Base-by-base conservation (phyloP, 1,284 basidiomycete species). In the Leccinum fallax region DNA sequence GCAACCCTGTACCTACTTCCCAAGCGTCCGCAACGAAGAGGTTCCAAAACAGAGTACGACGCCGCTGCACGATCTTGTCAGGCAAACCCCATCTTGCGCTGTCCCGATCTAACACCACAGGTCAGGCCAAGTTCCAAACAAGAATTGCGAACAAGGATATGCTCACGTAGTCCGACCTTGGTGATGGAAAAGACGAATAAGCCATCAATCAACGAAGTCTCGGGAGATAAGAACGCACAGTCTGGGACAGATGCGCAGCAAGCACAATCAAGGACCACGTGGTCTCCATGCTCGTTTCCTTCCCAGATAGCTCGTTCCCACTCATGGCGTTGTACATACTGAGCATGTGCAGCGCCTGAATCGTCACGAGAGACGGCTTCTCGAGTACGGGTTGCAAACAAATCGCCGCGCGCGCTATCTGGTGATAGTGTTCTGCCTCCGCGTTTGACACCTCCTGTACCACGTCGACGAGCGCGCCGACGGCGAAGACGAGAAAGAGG, bases 311-410 rank as follows among this genome's bases (percentile, higher is more conserved):
- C 64, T 79, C 77, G 65, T 76, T 77, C 57, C 77, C 75, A 62
- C 75, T 77, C 76, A 87, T 81, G 9, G 81, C 80, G 60, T 83
- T 82, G 67, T 84, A 85, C 26, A 82, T 79, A 67, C 81, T 82
- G 73, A 83, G 74, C 67, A 88, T 71, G 71, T 88, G 85, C 60
- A 91, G 72, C 5, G 83, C 74, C 70, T 89, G 86, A 55, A 90
- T 83, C 40, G 87, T 88, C 58, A 84, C 84, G 52, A 88, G 75
- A 8, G 84, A 84, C 8, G 89, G 86, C 62, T 88, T 86, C 72
- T 89, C 87, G 56, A 89, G 74, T 26, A 88, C 79, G 2, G 87
- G 79, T 54, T 85, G 84, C 40, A 89, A 76, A 59, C 83, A 81
- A 26, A 90, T 70, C 2, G 87, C 85, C 8, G 84, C 86, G 8